Base-by-base conservation (phyloP, 2,329 filamentous ascomycete genomes). In the Neopestalotiopsis sp. region DNA sequence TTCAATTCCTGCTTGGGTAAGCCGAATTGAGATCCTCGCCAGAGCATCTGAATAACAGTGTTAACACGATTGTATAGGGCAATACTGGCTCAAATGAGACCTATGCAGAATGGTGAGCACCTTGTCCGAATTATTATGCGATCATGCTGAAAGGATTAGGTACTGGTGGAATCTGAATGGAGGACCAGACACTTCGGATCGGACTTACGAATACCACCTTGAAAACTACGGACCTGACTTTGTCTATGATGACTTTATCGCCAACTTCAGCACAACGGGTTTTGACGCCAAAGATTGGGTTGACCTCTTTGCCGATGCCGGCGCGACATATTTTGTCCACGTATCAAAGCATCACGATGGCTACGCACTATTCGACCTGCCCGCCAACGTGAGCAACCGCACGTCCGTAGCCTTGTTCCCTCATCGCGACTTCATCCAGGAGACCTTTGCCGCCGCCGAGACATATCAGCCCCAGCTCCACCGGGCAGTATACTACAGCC, bases 191-290 rank as follows among this genome's bases (percentile, higher is more conserved):
- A 77, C 78, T 5, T 83, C 83, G 1, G 77, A 80, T 56, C 78
- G 24, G 34, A 67, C 81, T 32, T 87, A 85, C 70, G 79, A 85
- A 40, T 85, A 89, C 71, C 81, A 86, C 12, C 78, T 88, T 0
- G 76, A 80, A 13, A 87, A 81, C 0, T 89, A 86, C 70, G 87
- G 87, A 0, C 81, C 81, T 0, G 74, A 87, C 34, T 80, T 85
- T 72, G 81, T 81, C 13, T 89, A 90, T 72, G 87, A 90, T 70
- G 86, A 89, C 74, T 86, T 85, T 66, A 85, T 89, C 72, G 75
- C 78, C 3, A 80, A 86, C 69, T 89, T 88, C 76, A 89, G 85
- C 0, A 85, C 85, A 0, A 78, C 80, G 0, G 74, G 74, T 1
- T 89, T 80, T 71, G 80, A 87, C 70, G 81, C 88, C 0, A 87